Base-by-base conservation (phyloP, 495 filamentous ascomycete species). In the Penicillium taxi region DNA sequence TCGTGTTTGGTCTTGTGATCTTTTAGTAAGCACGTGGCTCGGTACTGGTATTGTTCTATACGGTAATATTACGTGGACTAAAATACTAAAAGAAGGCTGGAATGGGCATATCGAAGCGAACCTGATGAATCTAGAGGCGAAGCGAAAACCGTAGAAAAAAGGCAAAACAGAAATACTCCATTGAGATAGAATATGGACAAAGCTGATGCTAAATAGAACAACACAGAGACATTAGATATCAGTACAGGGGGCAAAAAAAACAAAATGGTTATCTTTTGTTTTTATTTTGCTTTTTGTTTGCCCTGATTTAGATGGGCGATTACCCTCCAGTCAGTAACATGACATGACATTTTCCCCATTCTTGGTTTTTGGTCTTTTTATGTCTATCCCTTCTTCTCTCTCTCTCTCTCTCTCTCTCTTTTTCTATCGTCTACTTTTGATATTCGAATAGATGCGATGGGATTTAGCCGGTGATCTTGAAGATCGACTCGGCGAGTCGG, bases 401-500 rank as follows among this genome's bases (percentile, higher is more conserved):
- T 28, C 35, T 35, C 20, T 35, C 26, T 50, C 43, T 16, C 22
- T 6, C 31, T n/a, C 33, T 44, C 28, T 17, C 20, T 39, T 32
- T 13, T 41, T 23, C 37, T 21, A 26, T 44, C 33, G 11, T 34
- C 28, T 41, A 39, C 38, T 37, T 39, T n/a, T n/a, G n/a, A n/a
- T n/a, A n/a, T n/a, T n/a, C n/a, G n/a, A n/a, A n/a, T n/a, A n/a
- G n/a, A n/a, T n/a, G n/a, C n/a, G n/a, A n/a, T n/a, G n/a, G n/a
- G 12, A 31, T 63, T 67, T 70, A 83, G 50, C 76, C 72, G 15
- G 75, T 94, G 44, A 98, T 80, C 68, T 94, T 90, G 75, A 83
- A 89, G 68, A 98, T 98, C 52, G 84, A 75, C 70, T 96, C 82
- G 36, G 91, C 91, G 35, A 98, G 81, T 48, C 89, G 79, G 68